A percentile compares a stretch with the other conserved stretches of the same genome.
These are phyloP conservation scores for Suillus brevipes DNA, from an alignment of 768 basidiomycete genomes.

Conservation along the genomic window DNA sequence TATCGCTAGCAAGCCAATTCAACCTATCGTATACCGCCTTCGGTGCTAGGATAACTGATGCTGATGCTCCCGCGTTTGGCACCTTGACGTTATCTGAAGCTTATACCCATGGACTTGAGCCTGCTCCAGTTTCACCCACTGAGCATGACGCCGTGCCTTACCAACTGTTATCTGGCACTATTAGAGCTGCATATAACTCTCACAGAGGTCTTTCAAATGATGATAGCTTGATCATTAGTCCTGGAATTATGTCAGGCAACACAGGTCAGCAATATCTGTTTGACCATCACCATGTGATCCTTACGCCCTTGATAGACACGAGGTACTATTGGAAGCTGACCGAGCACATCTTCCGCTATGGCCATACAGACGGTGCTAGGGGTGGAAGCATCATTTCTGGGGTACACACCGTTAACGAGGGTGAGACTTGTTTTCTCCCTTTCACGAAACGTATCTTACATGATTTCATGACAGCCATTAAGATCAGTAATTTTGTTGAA, in stretches of 20 bases:
- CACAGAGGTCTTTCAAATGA: slow-evolving; percentile 42
- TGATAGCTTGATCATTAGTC: slow-evolving; percentile 40
- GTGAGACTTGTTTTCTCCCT: slow-evolving; percentile 36
- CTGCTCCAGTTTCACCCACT: slow-evolving; percentile 63
- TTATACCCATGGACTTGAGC: slow-evolving; percentile 52
- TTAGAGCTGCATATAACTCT: slow-evolving; percentile 58
- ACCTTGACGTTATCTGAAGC: slow-evolving; percentile 51
- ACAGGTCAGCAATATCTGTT: slow-evolving; percentile 35
- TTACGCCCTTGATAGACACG: slow-evolving; percentile 36
- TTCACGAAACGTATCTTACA: background rate
- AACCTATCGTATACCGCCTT: slow-evolving; percentile 65
- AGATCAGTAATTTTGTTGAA: slow-evolving; percentile 56
- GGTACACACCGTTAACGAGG: slow-evolving; percentile 75
- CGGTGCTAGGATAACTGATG: slow-evolving; percentile 40
- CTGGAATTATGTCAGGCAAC: slow-evolving; percentile 61
- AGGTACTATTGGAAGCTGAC: slow-evolving; percentile 45
- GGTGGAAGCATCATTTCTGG: slow-evolving; percentile 35
- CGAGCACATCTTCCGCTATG: slow-evolving; percentile 71
- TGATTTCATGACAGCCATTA: slow-evolving; percentile 40
- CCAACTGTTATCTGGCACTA: slow-evolving; percentile 59
- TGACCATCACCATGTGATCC: background rate
- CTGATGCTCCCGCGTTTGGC: slow-evolving; percentile 40
- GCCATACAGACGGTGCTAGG: slow-evolving; percentile 35
- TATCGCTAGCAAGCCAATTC: slow-evolving; percentile 47
- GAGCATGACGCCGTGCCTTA: slow-evolving; percentile 39